Conservation (phyloP, 2,329 filamentous ascomycete species). For the Aspergillus thermomutatus region DNA sequence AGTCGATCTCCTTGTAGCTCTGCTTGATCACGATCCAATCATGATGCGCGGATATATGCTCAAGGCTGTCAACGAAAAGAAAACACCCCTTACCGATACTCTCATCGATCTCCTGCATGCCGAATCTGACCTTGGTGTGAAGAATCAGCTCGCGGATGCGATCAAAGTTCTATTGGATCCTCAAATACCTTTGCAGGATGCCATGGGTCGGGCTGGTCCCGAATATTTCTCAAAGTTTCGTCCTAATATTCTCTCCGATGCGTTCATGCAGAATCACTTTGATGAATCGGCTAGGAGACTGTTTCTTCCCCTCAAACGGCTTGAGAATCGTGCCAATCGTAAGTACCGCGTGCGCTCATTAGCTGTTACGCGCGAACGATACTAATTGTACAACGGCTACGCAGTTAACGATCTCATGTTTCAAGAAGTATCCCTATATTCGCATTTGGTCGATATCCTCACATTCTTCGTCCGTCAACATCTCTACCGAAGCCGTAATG, state of each 20-base stretch:
- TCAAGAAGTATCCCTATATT: slow-evolving; percentile 84
- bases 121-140: slow-evolving; percentile 90
- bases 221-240: slow-evolving; percentile 66
- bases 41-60: slow-evolving; percentile 94
- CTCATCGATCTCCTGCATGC: slow-evolving; percentile 87
- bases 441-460: slow-evolving; percentile 86
- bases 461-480: slow-evolving; percentile 93
- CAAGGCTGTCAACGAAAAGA: slow-evolving; percentile 83
- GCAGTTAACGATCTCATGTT: slow-evolving; percentile 69
- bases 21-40: slow-evolving; percentile 92
- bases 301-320: slow-evolving; percentile 79
- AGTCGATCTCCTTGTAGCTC: slow-evolving; percentile 86
- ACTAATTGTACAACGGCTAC: slow-evolving; percentile 2
- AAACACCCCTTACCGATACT: slow-evolving; percentile 82
- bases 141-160: slow-evolving; percentile 91
- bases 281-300: slow-evolving; percentile 79
- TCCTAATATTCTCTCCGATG: slow-evolving; percentile 72
- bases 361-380: background rate
- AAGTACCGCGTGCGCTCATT: slow-evolving; percentile 26
- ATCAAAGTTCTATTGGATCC: slow-evolving; percentile 89
- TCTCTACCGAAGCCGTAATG: slow-evolving; percentile 79
- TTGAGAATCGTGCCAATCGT: slow-evolving; percentile 63
- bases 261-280: slow-evolving; percentile 86
- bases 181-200: slow-evolving; percentile 56
- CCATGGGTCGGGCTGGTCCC: slow-evolving; percentile 59